Evolutionary conservation across 2,329 filamentous ascomycete species (phyloP).

Genomic region (Celoporthe dispersa): DNA sequence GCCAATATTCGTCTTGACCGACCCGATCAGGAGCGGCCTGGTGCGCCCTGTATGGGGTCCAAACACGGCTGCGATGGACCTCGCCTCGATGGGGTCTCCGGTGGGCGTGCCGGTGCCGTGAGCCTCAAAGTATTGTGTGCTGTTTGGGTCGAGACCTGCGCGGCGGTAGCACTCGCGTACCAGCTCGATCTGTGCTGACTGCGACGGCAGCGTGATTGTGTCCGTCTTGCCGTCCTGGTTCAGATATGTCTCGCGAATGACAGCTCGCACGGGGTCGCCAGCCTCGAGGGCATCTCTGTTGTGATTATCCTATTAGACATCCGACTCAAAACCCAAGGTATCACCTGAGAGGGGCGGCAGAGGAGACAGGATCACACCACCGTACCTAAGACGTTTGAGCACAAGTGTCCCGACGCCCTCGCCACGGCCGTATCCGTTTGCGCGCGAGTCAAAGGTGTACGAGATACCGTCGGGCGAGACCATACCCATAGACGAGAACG

Average conservation of each 20-base stretch:
- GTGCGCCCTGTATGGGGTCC: no score
- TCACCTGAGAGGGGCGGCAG: no score
- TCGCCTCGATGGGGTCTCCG: conserved; percentile 45
- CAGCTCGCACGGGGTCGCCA: conserved; percentile 57
- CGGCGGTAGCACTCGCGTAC: conserved; percentile 41
- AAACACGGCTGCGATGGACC: conserved; percentile 33
- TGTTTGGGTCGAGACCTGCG: conserved; percentile 33
- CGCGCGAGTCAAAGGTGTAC: conserved; percentile 12
- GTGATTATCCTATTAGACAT: no score
- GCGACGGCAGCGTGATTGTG: conserved; percentile 49
- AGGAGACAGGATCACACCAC: no score
- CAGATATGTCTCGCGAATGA: conserved; percentile 53
- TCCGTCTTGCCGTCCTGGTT: conserved; percentile 45
- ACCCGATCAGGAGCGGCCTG: no score
- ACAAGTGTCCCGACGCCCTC: background rate
- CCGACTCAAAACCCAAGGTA: no score
- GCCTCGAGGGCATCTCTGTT: conserved; percentile 28
- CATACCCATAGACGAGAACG: background rate
- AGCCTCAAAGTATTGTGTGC: conserved; percentile 38
- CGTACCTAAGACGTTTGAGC: conserved; percentile 5
- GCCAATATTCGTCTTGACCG: conserved; percentile 39
- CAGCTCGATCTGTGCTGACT: conserved; percentile 37
- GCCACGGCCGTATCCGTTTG: conserved; percentile 18
- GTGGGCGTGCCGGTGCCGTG: conserved; percentile 49
- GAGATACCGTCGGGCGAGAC: background rate